Conservation (phyloP, 2,329 filamentous ascomycete species). For the Aspergillus sp. region DNA sequence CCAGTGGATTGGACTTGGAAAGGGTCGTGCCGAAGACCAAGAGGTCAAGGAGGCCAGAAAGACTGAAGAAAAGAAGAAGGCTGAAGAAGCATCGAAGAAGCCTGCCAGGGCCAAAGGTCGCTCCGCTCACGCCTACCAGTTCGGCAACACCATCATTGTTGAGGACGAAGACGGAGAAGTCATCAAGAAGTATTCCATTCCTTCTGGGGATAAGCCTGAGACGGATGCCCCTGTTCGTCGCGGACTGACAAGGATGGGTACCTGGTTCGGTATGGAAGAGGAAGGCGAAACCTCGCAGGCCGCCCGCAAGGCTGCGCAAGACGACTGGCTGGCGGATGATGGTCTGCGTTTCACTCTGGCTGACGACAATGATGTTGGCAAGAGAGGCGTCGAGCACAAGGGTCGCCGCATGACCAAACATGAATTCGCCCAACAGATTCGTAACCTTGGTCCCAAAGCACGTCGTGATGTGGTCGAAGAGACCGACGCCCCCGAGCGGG, state of each 20-base stretch:
- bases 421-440: conserved; percentile 66
- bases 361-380: conserved; percentile 41
- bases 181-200: conserved; percentile 68
- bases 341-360: conserved; percentile 64
- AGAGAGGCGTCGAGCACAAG: conserved; percentile 45
- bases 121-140: conserved; percentile 67
- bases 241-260: conserved; percentile 61
- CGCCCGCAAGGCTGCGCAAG: conserved; percentile 29
- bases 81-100: conserved; percentile 25
- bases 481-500: conserved; percentile 41
- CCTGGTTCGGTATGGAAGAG: conserved; percentile 52
- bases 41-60: conserved; percentile 32
- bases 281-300: conserved; percentile 35
- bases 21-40: conserved; percentile 23
- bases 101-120: conserved; percentile 44
- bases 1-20: conserved; percentile 49
- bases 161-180: conserved; percentile 70
- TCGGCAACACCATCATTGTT: conserved; percentile 70
- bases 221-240: conserved; percentile 49
- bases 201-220: conserved; percentile 37
- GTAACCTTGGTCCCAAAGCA: conserved; percentile 60
- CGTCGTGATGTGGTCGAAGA: conserved; percentile 52
- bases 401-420: conserved; percentile 64
- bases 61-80: conserved; percentile 20
- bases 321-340: conserved; percentile 48